Evolutionary conservation across 192 early-diverging fungal species (phyloP), one percentile per base, ranked within the genome.

Genomic region (Backusella macrospora): DNA sequence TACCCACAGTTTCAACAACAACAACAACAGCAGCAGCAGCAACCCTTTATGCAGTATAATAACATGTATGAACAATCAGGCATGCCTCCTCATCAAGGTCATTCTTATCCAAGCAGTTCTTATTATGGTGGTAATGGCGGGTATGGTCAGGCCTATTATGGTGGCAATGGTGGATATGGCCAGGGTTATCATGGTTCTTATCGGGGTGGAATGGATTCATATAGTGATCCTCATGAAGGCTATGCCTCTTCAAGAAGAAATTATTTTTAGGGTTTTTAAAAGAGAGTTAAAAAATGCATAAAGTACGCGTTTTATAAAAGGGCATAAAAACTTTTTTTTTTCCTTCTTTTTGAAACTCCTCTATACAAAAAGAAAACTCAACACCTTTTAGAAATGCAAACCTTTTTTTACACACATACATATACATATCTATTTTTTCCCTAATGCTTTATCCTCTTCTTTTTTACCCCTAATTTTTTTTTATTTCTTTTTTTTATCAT

Each of bases 1-100:
- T 66, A 66, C 12, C 65, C 37, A 42, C 65, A 66, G 37, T 34
- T 34, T 34, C 65, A 66, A 66, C 64, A 65, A n/a, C 64, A 62
- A 8, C 55, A 21, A 15, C 64, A n/a, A n/a, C n/a, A n/a, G n/a
- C 65, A 66, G 43, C 64, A 65, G 10, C 64, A 62, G 10, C 55
- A 21, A 15, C 64, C 49, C 9, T 59, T 39, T 18, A 66, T 39
- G 65, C 38, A 42, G 12, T 39, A 66, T 38, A 43, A 26, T 3
- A 66, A 66, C 38, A 42, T 18, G 52, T 59, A 65, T n/a, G 64
- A 39, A 18, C 18, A 15, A 15, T 7, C 63, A 16, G 49, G 49
- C 10, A 5, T 39, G 37, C 64, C 34, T 39, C 37, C 37, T 1
- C 38, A 16, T 12, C 39, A n/a, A 34, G 29, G 29, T 34, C 29